Evolutionary conservation across 139 green algal genomes (phyloP), one percentile per base, ranked within the genome.

Genomic region (Tetradesmus obliquus): DNA sequence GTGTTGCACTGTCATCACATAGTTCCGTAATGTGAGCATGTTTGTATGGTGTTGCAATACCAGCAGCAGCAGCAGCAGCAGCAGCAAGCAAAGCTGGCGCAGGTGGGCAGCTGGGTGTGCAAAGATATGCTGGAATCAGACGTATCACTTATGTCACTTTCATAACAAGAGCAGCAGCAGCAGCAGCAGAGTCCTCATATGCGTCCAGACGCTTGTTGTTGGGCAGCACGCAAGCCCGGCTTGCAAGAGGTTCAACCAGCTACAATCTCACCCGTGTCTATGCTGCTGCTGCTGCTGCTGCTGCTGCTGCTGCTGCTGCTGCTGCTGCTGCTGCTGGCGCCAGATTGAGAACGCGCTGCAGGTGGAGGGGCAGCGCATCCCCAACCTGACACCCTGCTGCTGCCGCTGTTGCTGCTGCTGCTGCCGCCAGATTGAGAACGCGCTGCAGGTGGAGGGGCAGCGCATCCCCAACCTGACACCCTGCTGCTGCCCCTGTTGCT

Each of bases 401-500:
- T 20, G 53, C 15, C 66, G 32, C 32, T 58, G 8, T 17, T 62
- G 24, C 55, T 87, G 82, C 82, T 72, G 82, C 22, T 90, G 86
- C 45, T 69, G 51, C 60, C 74, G 71, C 72, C 20, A 93, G 76
- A 82, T 98, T 9, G 95, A 99, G 79, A 92, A 92, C 7, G 88
- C 90, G 62, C 94, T 99, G 94, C 98, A 99, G 94, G 71, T 81
- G 0, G 98, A 99, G 91, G 98, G 95, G 0, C 97, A 99, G 93
- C 93, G 93, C 15, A 92, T 99, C 8, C 98, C 98, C 55, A 99
- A 99, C 95, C 20, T 97, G 51, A 98, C 97, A 45, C 98, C 57
- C 5, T 62, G 5, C 5, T 62, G 7, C 57, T n/a, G n/a, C 45
- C 72, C 0, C 1, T 82, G 74, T 3, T 45, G 74, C 72, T 32